Conservation (phyloP, 2,329 filamentous ascomycete genomes). For the Capronia americana region DNA sequence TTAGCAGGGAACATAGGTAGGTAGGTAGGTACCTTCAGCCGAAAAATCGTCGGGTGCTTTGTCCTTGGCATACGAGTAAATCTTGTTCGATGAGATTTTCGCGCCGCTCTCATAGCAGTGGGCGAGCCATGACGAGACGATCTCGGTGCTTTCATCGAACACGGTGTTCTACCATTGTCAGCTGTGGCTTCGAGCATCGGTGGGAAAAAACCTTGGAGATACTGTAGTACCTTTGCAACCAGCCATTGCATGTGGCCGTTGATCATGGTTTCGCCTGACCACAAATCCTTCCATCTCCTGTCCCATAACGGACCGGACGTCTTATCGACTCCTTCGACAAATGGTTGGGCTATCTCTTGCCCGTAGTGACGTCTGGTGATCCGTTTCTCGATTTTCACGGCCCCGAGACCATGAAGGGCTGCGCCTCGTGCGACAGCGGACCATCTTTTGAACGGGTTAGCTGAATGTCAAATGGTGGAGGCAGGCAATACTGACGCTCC, state of each 20-base stretch:
- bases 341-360: slow-evolving; percentile 5
- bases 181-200: not conserved
- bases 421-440: slow-evolving; percentile 6
- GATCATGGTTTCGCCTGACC: slow-evolving; percentile 7
- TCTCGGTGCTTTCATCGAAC: slow-evolving; percentile 7
- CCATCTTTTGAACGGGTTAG: slow-evolving; percentile 6
- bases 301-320: slow-evolving; percentile 2
- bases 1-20: not conserved
- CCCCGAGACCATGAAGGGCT: slow-evolving; percentile 11
- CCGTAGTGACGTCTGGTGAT: slow-evolving; percentile 8
- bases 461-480: not conserved
- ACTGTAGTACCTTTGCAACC: slow-evolving; percentile 12
- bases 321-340: slow-evolving; percentile 6
- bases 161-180: slow-evolving; percentile 6
- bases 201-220: no score
- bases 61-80: slow-evolving; percentile 5
- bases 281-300: slow-evolving; percentile 2
- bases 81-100: slow-evolving; percentile 2
- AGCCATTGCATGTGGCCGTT: slow-evolving; percentile 11
- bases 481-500: slow-evolving; percentile 4
- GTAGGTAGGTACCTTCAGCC: not conserved
- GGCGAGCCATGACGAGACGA: not conserved
- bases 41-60: not conserved
- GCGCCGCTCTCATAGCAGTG: slow-evolving; percentile 1
- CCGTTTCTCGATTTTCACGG: slow-evolving; percentile 8